Evolutionary conservation across 2,329 filamentous ascomycete genomes (phyloP), one percentile per base, ranked within the genome.

Genomic region (Grosmannia huntii): DNA sequence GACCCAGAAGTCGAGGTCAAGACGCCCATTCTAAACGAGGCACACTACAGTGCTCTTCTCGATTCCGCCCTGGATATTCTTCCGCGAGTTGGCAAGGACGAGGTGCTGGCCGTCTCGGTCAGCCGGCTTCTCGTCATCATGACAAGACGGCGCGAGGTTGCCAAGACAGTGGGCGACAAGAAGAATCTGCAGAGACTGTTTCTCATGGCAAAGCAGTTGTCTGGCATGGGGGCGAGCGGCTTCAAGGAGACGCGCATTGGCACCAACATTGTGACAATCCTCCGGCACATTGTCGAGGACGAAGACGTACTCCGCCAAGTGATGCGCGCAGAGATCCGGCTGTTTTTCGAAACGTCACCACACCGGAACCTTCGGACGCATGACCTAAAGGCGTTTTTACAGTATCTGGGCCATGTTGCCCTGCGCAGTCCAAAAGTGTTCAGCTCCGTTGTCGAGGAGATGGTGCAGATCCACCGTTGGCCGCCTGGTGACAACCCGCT

Each of bases 251-350:
- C 74, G 2, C 75, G 74, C 57, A 72, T 82, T 46, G 74, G 76
- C 3, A 70, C 76, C 25, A 80, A 86, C 59, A 86, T 96, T 65
- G 86, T 97, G 80, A 81, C 92, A 14, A 86, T 96, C 56, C 75
- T 99, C 50, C 85, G 95, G 48, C 94, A 99, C 67, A 86, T 99
- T 63, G 83, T 97, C 57, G 94, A 99, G 71, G 95, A 99, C 66
- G 90, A 96, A 55, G 86, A 90, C 21, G 94, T 87, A 2, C 80
- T 97, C 60, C 89, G 88, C 63, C 89, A 96, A 68, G 85, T 96
- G 60, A 96, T 99, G 87, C 82, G 86, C 56, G 87, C 85, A 31
- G 92, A 97, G 68, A 95, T 99, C 65, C 83, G 85, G 62, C 75
- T 81, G n/a, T 84, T 82, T 65, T 89, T 96, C 64, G 84, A 89